Conservation (phyloP, 768 basidiomycete genomes). For the Tricholoma flavovirens region DNA sequence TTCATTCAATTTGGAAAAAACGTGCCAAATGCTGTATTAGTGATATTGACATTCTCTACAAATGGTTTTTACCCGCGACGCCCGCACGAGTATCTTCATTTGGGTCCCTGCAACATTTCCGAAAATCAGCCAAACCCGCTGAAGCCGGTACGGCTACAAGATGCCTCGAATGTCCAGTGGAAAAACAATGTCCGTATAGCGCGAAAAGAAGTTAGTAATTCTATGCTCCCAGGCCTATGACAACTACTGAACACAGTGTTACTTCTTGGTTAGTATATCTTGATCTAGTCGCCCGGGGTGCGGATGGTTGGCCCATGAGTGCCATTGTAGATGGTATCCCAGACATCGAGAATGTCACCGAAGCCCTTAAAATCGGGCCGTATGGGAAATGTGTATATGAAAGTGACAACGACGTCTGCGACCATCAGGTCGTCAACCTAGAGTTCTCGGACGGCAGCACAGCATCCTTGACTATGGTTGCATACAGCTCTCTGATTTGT, state of each 20-base stretch:
- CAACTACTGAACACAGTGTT: slow-evolving; percentile 4
- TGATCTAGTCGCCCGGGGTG: slow-evolving; percentile 56
- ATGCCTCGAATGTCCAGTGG: slow-evolving; percentile 74
- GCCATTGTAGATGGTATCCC: slow-evolving; percentile 75
- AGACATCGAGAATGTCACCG: slow-evolving; percentile 80
- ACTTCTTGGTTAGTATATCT: slow-evolving; percentile 60
- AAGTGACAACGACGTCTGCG: slow-evolving; percentile 79
- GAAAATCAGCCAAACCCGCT: slow-evolving; percentile 61
- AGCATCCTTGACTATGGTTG: slow-evolving; percentile 86
- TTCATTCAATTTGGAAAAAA: background rate
- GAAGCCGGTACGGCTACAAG: slow-evolving; percentile 60
- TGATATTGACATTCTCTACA: slow-evolving; percentile 80
- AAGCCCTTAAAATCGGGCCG: slow-evolving; percentile 61
- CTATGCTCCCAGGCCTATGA: background rate
- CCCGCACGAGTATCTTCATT: slow-evolving; percentile 78
- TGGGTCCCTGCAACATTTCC: slow-evolving; percentile 81
- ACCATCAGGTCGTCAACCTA: slow-evolving; percentile 88
- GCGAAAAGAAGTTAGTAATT: slow-evolving; percentile 68
- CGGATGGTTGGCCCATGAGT: slow-evolving; percentile 58
- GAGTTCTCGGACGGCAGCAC: slow-evolving; percentile 81
- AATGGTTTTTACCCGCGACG: slow-evolving; percentile 63
- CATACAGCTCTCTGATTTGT: slow-evolving; percentile 74
- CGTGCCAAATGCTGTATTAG: slow-evolving; percentile 34
- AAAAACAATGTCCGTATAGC: slow-evolving; percentile 76
- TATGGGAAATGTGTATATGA: slow-evolving; percentile 88